A percentile compares a stretch with the other conserved stretches of the same genome.
These are phyloP conservation scores for Dactylellina cionopaga DNA, from an alignment of 2,329 filamentous ascomycete genomes.

Conservation along the genomic window DNA sequence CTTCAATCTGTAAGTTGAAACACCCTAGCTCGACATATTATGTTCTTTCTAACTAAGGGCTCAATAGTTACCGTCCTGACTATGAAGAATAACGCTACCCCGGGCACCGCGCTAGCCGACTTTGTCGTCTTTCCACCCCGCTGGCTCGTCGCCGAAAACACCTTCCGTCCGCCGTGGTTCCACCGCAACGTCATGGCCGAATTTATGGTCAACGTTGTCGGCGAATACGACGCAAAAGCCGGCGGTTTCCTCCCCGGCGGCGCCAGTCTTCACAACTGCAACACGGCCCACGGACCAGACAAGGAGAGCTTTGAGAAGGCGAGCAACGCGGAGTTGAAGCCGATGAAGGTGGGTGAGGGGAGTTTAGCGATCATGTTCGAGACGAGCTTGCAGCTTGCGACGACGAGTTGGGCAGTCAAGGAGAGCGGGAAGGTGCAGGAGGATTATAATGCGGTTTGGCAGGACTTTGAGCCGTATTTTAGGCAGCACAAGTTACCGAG, in stretches of 20 bases:
- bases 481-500: constrained; percentile 37
- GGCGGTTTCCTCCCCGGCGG: constrained; percentile 70
- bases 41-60: not conserved
- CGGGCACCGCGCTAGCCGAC: constrained; percentile 72
- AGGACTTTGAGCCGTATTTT: constrained; percentile 72
- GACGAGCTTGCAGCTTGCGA: constrained; percentile 71
- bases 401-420: constrained; percentile 77
- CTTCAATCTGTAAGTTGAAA: constrained; percentile 70
- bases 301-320: constrained; percentile 68
- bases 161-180: constrained; percentile 72
- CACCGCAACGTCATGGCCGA: constrained; percentile 74
- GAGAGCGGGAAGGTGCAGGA: constrained; percentile 76
- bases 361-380: constrained; percentile 66
- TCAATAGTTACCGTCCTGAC: constrained; percentile 69
- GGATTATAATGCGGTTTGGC: constrained; percentile 82
- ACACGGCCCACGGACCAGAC: constrained; percentile 74
- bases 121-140: constrained; percentile 74
- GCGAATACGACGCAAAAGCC: constrained; percentile 70
- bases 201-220: constrained; percentile 73
- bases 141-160: constrained; percentile 71
- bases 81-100: constrained; percentile 66
- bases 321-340: constrained; percentile 66
- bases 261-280: constrained; percentile 74
- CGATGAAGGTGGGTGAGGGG: constrained; percentile 68
- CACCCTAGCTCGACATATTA: not conserved